Evolutionary conservation across 768 basidiomycete species (phyloP).

Genomic region (Psilocybe azurescens): DNA sequence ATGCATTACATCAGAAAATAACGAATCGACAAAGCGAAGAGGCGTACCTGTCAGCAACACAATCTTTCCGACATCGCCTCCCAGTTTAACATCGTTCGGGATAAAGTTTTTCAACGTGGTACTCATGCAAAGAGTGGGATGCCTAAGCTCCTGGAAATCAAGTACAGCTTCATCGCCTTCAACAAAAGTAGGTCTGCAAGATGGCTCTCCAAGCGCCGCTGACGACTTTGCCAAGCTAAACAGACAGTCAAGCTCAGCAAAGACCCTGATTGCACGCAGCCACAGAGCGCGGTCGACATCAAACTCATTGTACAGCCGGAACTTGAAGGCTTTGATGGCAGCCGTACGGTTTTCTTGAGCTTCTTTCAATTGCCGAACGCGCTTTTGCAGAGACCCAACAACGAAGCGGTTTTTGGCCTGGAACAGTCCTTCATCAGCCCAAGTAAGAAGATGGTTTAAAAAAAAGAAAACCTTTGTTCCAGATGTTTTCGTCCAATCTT

Average conservation of each 20-base stretch:
- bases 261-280: slow-evolving; percentile 82
- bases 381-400: slow-evolving; percentile 71
- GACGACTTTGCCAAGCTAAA: slow-evolving; percentile 92
- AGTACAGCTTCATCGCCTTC: slow-evolving; percentile 80
- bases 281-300: slow-evolving; percentile 81
- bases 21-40: neutral
- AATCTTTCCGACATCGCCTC: slow-evolving; percentile 75
- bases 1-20: neutral
- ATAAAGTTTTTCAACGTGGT: slow-evolving; percentile 77
- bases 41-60: slow-evolving; percentile 82
- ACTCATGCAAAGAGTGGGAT: slow-evolving; percentile 82
- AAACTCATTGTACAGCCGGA: slow-evolving; percentile 79
- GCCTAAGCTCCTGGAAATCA: slow-evolving; percentile 89
- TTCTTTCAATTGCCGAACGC: slow-evolving; percentile 87
- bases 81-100: slow-evolving; percentile 90
- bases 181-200: slow-evolving; percentile 90
- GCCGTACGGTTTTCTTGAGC: slow-evolving; percentile 86
- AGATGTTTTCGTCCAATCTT: slow-evolving; percentile 81
- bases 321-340: slow-evolving; percentile 84
- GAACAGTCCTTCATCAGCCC: slow-evolving; percentile 31
- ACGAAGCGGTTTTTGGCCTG: slow-evolving; percentile 75
- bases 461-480: slow-evolving; percentile 71
- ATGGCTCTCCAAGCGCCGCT: slow-evolving; percentile 87
- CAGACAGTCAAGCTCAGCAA: slow-evolving; percentile 96
- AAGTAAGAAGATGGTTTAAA: neutral